Percentiles rank a stretch among this genome's conserved stretches.
phyloP scores from a whole-genome alignment of 2,329 filamentous ascomycete species.

The Ilyonectria destructans region DNA sequence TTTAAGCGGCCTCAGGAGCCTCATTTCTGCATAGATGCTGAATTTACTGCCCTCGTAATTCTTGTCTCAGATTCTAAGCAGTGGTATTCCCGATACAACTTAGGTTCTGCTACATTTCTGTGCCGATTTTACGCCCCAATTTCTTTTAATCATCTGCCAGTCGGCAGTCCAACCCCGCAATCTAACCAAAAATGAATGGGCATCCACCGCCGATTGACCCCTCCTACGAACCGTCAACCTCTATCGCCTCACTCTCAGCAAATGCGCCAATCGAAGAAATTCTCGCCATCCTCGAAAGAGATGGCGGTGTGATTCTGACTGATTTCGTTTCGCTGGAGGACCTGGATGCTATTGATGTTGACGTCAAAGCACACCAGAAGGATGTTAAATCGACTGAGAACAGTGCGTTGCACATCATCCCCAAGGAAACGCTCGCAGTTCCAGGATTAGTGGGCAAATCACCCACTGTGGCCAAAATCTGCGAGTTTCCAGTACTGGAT shows the following conservation, averaged over 20 bases:
- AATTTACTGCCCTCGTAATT: not conserved
- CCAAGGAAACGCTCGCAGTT: not conserved
- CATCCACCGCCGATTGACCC: not conserved
- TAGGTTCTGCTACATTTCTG: too few species aligned
- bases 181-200: conserved; percentile 4
- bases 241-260: not conserved
- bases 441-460: not conserved
- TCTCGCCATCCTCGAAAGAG: not conserved
- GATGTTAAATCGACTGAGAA: not conserved
- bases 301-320: conserved; percentile 5
- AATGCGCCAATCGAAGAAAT: conserved; percentile 1
- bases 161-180: not conserved
- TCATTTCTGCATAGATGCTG: not conserved
- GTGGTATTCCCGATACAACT: not conserved
- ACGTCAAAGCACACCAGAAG: not conserved
- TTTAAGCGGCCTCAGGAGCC: not conserved
- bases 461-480: not conserved
- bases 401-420: conserved; percentile 2
- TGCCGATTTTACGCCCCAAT: too few species aligned
- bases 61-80: not conserved
- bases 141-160: too few species aligned
- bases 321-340: not conserved
- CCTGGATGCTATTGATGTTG: not conserved
- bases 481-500: not conserved
- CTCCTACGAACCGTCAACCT: not conserved